phyloP scores from a whole-genome alignment of 2,329 filamentous ascomycete genomes.

The Beauveria medogensis region DNA sequence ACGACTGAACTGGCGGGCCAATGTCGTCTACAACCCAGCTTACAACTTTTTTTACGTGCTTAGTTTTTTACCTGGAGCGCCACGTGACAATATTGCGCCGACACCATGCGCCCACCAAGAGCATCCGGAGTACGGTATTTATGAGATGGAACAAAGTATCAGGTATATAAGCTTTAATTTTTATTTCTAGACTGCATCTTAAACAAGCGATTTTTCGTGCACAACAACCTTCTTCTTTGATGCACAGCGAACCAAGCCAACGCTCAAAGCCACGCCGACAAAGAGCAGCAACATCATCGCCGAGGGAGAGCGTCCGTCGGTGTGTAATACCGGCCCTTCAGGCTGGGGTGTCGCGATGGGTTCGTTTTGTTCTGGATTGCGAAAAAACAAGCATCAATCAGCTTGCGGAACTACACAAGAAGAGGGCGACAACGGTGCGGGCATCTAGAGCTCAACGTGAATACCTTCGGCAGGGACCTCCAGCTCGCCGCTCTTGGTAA shows the following conservation, averaged over 20 bases:
- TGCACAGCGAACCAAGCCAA: not conserved
- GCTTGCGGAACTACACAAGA: slow-evolving; percentile 22
- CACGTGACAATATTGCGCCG: slow-evolving; percentile 21
- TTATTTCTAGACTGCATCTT: not conserved
- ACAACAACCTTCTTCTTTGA: slow-evolving; percentile 1
- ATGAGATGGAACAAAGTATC: not conserved
- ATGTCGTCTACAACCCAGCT: slow-evolving; percentile 14
- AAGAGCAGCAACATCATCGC: slow-evolving; percentile 25
- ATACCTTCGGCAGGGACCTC: slow-evolving; percentile 86
- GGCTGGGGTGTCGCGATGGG: not conserved
- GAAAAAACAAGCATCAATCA: slow-evolving; percentile 23
- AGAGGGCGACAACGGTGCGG: slow-evolving; percentile 10
- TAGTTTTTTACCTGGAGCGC: slow-evolving; percentile 13
- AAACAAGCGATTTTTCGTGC: slow-evolving; percentile 12
- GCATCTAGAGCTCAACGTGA: slow-evolving; percentile 73
- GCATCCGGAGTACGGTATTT: not conserved
- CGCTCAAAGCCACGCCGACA: slow-evolving; percentile 31
- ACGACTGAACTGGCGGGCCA: not conserved
- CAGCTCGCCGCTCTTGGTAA: slow-evolving; percentile 76
- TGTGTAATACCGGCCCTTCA: not conserved
- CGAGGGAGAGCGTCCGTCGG: not conserved
- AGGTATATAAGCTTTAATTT: not conserved
- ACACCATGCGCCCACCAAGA: not conserved
- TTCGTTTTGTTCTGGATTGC: slow-evolving; percentile 22
- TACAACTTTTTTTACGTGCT: slow-evolving; percentile 23